A percentile compares a stretch with the other conserved stretches of the same genome.
Conservation (phyloP, 2,329 filamentous ascomycete species). For the Colletotrichum musicola region DNA sequence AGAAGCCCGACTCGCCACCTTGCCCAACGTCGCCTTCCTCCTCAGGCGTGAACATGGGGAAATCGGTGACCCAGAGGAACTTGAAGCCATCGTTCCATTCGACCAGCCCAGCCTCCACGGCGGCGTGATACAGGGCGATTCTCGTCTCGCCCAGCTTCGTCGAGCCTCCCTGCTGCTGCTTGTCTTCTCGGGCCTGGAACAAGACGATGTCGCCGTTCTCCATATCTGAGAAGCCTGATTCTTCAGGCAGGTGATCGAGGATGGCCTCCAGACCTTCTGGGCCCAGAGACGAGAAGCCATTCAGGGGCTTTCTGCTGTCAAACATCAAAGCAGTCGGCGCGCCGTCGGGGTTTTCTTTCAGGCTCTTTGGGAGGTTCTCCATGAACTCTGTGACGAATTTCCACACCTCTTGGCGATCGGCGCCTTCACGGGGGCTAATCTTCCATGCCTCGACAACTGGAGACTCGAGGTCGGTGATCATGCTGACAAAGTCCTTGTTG, state of each 20-base stretch:
- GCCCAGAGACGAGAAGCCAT: conserved; percentile 82
- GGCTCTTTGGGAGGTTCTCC: conserved; percentile 69
- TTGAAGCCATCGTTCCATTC: conserved; percentile 63
- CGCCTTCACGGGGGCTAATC: conserved; percentile 66
- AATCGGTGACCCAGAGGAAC: conserved; percentile 89
- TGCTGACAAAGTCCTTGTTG: conserved; percentile 74
- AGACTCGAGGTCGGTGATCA: conserved; percentile 77
- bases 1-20: conserved; percentile 82
- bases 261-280: conserved; percentile 47
- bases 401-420: conserved; percentile 65
- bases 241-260: conserved; percentile 43
- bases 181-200: conserved; percentile 80
- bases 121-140: conserved; percentile 75
- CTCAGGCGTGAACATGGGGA: conserved; percentile 89
- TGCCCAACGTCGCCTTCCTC: conserved; percentile 78
- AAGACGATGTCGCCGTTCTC: conserved; percentile 84
- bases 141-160: conserved; percentile 79
- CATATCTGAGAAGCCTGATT: conserved; percentile 50
- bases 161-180: conserved; percentile 78
- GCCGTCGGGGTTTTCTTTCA: conserved; percentile 79
- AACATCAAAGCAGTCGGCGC: conserved; percentile 83
- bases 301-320: conserved; percentile 79
- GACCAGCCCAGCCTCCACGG: conserved; percentile 73
- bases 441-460: conserved; percentile 83
- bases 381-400: conserved; percentile 79